Percentiles rank a stretch among this genome's conserved stretches.
Evolutionary conservation across 371 early-diverging fungal species (phyloP).

Genomic region (Mucor lusitanicus): DNA sequence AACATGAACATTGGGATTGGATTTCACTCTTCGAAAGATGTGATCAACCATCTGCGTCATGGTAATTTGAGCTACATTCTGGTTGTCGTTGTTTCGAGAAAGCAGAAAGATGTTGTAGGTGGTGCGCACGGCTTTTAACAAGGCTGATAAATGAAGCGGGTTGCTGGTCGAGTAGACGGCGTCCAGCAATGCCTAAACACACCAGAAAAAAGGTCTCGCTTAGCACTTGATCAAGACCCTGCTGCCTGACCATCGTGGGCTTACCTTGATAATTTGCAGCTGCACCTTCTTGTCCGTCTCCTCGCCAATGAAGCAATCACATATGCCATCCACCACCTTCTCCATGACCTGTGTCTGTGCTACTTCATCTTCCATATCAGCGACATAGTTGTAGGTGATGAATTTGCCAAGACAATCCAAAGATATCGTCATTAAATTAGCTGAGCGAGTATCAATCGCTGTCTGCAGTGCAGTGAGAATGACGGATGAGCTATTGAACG

Average conservation of each 20-base stretch:
- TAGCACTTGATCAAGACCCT: too few species aligned
- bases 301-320: slow-evolving; percentile 67
- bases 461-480: slow-evolving; percentile 63
- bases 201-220: too few species aligned
- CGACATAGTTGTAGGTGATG: slow-evolving; percentile 72
- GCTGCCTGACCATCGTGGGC: too few species aligned
- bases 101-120: slow-evolving; percentile 71
- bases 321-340: slow-evolving; percentile 57
- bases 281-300: slow-evolving; percentile 77
- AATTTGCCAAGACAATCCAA: slow-evolving; percentile 78
- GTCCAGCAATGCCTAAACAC: slow-evolving; percentile 78
- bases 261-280: slow-evolving; percentile 74
- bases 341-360: slow-evolving; percentile 54
- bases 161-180: slow-evolving; percentile 74
- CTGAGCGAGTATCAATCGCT: slow-evolving; percentile 58
- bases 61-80: slow-evolving; percentile 86
- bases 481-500: slow-evolving; percentile 38
- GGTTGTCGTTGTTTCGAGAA: slow-evolving; percentile 73
- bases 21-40: slow-evolving; percentile 69
- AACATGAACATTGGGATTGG: slow-evolving; percentile 23
- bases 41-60: slow-evolving; percentile 89
- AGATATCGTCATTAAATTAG: slow-evolving; percentile 57
- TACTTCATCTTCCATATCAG: slow-evolving; percentile 49
- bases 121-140: slow-evolving; percentile 84
- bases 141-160: slow-evolving; percentile 73